A percentile compares a stretch with the other conserved stretches of the same genome.
These are phyloP conservation scores for Phytopythium montanum DNA, from an alignment of 352 stramenopile species.

Conservation along the genomic window DNA sequence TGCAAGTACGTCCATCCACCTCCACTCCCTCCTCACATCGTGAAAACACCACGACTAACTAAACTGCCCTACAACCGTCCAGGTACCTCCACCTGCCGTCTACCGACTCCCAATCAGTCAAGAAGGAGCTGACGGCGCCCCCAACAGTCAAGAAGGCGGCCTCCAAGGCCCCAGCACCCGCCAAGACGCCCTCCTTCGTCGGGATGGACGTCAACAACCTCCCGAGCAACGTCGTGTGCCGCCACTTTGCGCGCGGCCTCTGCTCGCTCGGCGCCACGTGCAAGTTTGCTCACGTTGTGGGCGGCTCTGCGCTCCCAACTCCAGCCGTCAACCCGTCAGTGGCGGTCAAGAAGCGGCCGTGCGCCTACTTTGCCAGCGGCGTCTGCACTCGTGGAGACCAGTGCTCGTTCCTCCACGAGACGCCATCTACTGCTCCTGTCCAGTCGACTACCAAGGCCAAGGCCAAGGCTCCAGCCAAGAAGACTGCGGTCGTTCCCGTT, in stretches of 20 bases:
- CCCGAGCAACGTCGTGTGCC: constrained; percentile 33
- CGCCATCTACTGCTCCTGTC: constrained; percentile 5
- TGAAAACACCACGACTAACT: background rate
- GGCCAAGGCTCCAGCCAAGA: background rate
- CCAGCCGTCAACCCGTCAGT: constrained; percentile 6
- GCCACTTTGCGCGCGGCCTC: constrained; percentile 47
- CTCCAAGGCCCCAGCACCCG: background rate
- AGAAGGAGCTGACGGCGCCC: background rate
- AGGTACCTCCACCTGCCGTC: constrained; percentile 32
- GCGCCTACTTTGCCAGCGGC: constrained; percentile 46
- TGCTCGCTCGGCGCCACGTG: constrained; percentile 34
- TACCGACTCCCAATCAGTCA: background rate
- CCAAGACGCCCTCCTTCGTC: constrained; percentile 2
- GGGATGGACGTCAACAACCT: constrained; percentile 25
- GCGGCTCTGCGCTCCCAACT: constrained; percentile 9
- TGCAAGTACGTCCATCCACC: constrained; percentile 70
- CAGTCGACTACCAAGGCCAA: background rate
- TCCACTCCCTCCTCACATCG: too few species aligned
- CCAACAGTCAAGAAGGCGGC: constrained; percentile 4
- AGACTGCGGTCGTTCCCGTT: background rate
- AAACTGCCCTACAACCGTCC: too few species aligned
- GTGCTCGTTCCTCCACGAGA: constrained; percentile 43
- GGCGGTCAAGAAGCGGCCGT: constrained; percentile 24
- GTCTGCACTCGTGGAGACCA: constrained; percentile 46
- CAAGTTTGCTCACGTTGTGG: constrained; percentile 43